Base-by-base conservation (phyloP, 352 stramenopile species). In the Pythium sukuiense region DNA sequence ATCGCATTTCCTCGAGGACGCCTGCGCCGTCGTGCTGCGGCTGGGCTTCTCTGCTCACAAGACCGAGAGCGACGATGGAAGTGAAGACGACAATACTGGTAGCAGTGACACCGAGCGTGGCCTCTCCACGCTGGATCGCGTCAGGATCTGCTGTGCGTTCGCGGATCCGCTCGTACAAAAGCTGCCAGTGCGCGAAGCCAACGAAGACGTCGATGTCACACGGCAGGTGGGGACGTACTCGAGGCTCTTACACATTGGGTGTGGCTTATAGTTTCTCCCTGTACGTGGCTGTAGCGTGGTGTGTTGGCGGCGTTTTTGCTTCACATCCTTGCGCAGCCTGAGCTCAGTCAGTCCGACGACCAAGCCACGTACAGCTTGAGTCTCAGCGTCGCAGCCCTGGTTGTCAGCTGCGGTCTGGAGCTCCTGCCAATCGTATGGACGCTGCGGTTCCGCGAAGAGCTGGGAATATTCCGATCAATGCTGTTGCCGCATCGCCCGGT, bases 1-100 rank as follows among this genome's bases (percentile, higher is more conserved):
- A 39, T 90, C 82, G 59, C 72, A 72, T 32, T 90, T 93, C 59
- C 63, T 91, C 27, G 83, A 91, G 70, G 82, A 90, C 67, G 65
- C 79, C 13, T 83, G 85, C 59, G 74, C 76, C 1, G 66, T 69
- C 12, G 79, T 91, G 35, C 54, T 89, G n/a, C 73, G 41, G 55
- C 60, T 65, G 30, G 62, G 66, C 41, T 58, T 72, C 20, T 6
- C 6, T n/a, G 26, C 13, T 12, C n/a, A 29, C 29, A 9, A 53
- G 4, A 5, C 32, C n/a, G 39, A 30, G 30, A 45, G 35, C 8
- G 14, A 41, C 29, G 55, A 77, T 5, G 74, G 37, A 56, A 64
- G 33, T 18, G 45, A 67, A 1, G 43, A 46, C 32, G 61, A 73
- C 37, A 35, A 41, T 3, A 49, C 61, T 2, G 41, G 48, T 18